Evolutionary conservation across 768 basidiomycete species (phyloP).

Genomic region (Lactifluus rugatus): DNA sequence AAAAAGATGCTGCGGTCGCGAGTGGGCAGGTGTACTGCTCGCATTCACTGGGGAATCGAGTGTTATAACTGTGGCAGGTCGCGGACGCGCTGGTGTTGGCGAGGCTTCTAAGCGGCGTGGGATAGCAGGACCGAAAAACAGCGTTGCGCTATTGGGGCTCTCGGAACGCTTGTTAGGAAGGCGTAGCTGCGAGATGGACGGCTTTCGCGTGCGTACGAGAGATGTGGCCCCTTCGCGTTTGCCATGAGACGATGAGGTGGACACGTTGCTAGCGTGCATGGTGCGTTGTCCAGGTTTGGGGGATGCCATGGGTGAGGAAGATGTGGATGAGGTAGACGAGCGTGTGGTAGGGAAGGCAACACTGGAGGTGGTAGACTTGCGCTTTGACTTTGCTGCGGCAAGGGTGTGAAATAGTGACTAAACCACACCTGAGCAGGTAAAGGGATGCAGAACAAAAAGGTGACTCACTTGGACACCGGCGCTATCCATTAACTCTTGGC

Average conservation of each 20-base stretch:
- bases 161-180: constrained; percentile 4
- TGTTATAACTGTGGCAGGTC: constrained; percentile 11
- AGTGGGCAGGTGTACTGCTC: constrained; percentile 9
- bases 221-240: constrained; percentile 12
- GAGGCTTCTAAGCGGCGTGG: background rate
- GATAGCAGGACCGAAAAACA: constrained; percentile 19
- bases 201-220: constrained; percentile 13
- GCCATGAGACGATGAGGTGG: constrained; percentile 11
- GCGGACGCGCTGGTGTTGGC: constrained; percentile 1
- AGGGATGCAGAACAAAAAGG: background rate
- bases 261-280: constrained; percentile 11
- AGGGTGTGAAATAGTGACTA: constrained; percentile 9
- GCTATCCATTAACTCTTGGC: constrained; percentile 39
- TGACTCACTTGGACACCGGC: constrained; percentile 27
- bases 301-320: constrained; percentile 13
- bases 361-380: constrained; percentile 9
- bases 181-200: constrained; percentile 11
- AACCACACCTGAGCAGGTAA: background rate
- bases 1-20: constrained; percentile 3
- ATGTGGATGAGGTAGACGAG: constrained; percentile 9
- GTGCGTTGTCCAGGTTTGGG: constrained; percentile 16
- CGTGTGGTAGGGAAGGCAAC: constrained; percentile 18
- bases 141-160: constrained; percentile 17
- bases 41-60: constrained; percentile 11
- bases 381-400: constrained; percentile 9